Percentiles rank a stretch among this genome's conserved stretches.
Conservation (phyloP, 371 early-diverging fungal species). For the Haplosporangium sp. region DNA sequence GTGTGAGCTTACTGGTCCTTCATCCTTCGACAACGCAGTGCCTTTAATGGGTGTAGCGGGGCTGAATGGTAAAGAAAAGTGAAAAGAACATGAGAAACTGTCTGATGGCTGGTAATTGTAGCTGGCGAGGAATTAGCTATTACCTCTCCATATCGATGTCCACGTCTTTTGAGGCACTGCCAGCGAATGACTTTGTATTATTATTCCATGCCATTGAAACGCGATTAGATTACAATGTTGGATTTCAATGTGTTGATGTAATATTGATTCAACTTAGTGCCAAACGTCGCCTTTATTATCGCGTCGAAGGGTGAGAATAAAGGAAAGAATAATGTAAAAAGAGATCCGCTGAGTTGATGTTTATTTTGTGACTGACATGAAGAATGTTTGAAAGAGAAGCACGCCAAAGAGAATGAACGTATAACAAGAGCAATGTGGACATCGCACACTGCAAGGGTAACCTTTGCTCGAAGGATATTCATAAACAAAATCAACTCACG, state of each 20-base stretch:
- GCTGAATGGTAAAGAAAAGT: neutral
- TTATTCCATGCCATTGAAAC: conserved; percentile 19
- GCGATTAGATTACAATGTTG: neutral
- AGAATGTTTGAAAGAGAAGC: neutral
- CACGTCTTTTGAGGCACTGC: conserved; percentile 4
- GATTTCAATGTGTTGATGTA: neutral
- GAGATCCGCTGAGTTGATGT: neutral
- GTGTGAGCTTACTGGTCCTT: neutral
- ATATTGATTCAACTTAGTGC: neutral
- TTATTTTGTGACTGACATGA: conserved; percentile 4
- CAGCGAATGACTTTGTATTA: conserved; percentile 12
- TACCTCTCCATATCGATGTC: conserved; percentile 24
- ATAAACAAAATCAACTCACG: neutral
- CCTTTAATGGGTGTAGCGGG: neutral
- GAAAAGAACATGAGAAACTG: neutral
- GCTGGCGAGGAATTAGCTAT: neutral
- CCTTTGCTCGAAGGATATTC: conserved; percentile 3
- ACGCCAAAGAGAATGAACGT: neutral
- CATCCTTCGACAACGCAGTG: neutral
- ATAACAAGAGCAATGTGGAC: conserved; percentile 11
- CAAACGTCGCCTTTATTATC: neutral
- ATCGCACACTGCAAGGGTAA: neutral
- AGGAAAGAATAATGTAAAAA: neutral
- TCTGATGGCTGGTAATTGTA: neutral
- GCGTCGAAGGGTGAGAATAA: conserved; percentile 5